Conservation (phyloP, 2,329 filamentous ascomycete genomes). For the Hypoxylon sp. region DNA sequence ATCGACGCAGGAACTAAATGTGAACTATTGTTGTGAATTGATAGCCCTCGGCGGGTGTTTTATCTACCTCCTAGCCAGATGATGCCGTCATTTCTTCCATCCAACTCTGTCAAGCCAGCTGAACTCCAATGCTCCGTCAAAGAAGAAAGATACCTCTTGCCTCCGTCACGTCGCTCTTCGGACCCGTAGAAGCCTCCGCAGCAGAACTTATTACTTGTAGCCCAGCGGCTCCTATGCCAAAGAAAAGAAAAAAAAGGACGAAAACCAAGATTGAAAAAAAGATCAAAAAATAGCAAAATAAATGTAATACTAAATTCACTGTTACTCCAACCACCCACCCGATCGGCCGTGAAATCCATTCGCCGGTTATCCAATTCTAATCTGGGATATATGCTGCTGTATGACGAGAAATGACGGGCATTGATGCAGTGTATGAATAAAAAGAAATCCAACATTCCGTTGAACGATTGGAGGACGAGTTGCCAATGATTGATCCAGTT, state of each 20-base stretch:
- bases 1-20: neutral
- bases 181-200: conserved; percentile 2
- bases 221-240: conserved; percentile 12
- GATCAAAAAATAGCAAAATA: conserved; percentile 6
- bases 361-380: conserved; percentile 42
- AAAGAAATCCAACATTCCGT: neutral
- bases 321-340: conserved; percentile 32
- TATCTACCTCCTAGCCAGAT: conserved; percentile 34
- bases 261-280: neutral
- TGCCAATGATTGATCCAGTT: conserved; percentile 13
- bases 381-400: conserved; percentile 35
- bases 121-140: conserved; percentile 33
- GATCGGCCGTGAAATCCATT: conserved; percentile 41
- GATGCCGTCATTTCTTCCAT: conserved; percentile 18
- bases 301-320: conserved; percentile 25
- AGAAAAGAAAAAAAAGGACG: conserved; percentile 2
- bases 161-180: neutral
- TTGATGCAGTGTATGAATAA: conserved; percentile 12
- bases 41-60: conserved; percentile 26
- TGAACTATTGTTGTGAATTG: conserved; percentile 30
- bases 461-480: conserved; percentile 3
- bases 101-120: conserved; percentile 24
- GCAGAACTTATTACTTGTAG: conserved; percentile 15
- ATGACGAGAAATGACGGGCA: conserved; percentile 10
- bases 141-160: conserved; percentile 12